Evolutionary conservation across 176 grass and related monocot species (phyloP), one percentile per base, ranked within the genome.

Genomic region (Cenchrus fungigraminus): DNA sequence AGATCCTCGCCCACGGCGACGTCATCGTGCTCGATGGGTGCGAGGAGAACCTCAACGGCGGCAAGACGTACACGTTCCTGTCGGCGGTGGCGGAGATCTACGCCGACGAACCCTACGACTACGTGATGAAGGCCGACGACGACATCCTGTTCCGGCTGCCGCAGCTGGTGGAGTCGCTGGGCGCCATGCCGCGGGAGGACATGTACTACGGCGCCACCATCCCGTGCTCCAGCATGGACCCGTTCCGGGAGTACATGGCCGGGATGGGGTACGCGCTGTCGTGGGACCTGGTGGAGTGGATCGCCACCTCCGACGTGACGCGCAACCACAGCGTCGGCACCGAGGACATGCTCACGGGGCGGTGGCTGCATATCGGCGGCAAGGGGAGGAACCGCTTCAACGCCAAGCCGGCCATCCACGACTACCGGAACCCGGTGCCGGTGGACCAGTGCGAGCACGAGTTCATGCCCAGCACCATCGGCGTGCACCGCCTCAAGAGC

Each of bases 71-170:
- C 89, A 89, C 92, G 20, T 94, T 87, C 80, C 87, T 94, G 84
- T 67, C 66, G 2, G 20, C 84, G 2, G 89, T 65, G 73, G 84
- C 92, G 1, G 0, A 0, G 6, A 74, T 94, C 13, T 94, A 40
- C 74, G 69, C 57, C 65, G 92, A 87, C 78, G 89, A 80, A 42
- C 90, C 87, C 0, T 95, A 95, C 85, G 93, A 95, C 84, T 95
- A 88, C 87, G 92, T 93, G 68, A 92, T 94, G 86, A 94, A 94
- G 84, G 82, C 92, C n/a, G 92, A 97, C 73, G 95, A 97, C 64
- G 95, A 95, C 79, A 91, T 90, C 60, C 82, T 91, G 54, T 20
- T 95, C 46, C 84, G 88, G 57, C 79, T 97, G 40, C 82, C 86
- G 19, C 86, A 68, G 57, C 84, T 97, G 70, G 68, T 79, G 16